Percentiles rank a stretch among this genome's conserved stretches.
phyloP scores from a whole-genome alignment of 441 rosid species.

The Viola pubescens region DNA sequence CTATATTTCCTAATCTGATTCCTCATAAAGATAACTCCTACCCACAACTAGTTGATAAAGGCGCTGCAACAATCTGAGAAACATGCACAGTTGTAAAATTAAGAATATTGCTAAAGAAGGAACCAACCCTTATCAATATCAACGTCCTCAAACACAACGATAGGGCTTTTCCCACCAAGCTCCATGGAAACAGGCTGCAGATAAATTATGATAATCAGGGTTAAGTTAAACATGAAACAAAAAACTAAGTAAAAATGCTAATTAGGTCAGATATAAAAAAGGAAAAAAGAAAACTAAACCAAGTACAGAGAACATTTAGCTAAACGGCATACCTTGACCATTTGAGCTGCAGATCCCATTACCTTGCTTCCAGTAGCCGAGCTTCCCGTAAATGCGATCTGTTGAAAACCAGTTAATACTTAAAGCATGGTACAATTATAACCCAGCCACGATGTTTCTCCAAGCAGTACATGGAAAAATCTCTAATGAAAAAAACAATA shows the following conservation, averaged over 20 bases:
- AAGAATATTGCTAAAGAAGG: conserved; percentile 10
- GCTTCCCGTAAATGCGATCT: conserved; percentile 98
- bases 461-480: conserved; percentile 9
- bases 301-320: conserved; percentile 6
- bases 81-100: not conserved
- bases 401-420: conserved; percentile 21
- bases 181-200: conserved; percentile 91
- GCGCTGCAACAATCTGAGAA: conserved; percentile 2
- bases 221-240: conserved; percentile 2
- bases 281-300: no score
- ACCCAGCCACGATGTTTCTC: not conserved
- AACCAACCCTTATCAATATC: conserved; percentile 80
- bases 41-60: not conserved
- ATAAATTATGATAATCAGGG: conserved; percentile 14
- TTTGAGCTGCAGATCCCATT: conserved; percentile 78
- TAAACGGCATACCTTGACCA: conserved; percentile 59
- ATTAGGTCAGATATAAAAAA: no score
- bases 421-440: not conserved
- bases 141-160: conserved; percentile 86
- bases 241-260: conserved; percentile 11
- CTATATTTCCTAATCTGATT: conserved; percentile 1
- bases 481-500: conserved; percentile 16
- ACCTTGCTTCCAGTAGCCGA: conserved; percentile 76
- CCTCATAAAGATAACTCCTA: not conserved
- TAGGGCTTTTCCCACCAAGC: conserved; percentile 97